Evolutionary conservation across 331 rosid genomes (phyloP).

Genomic region (Arachis monticola): DNA sequence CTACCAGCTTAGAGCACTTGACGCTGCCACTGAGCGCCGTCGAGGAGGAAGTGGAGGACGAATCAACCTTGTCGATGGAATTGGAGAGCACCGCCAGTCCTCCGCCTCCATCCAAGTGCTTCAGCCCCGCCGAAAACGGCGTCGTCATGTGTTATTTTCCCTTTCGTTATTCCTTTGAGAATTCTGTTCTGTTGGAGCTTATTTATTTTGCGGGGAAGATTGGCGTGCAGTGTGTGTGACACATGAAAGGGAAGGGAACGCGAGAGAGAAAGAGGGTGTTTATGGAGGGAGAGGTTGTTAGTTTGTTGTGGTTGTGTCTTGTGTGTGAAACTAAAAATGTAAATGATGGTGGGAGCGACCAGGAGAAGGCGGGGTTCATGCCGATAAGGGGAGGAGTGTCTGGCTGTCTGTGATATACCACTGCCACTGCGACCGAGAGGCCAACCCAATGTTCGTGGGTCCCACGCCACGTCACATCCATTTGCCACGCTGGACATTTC

Average conservation of each 20-base stretch:
- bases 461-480: too few species aligned
- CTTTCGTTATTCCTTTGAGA: neutral
- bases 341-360: conserved; percentile 35
- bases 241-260: conserved; percentile 12
- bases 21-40: conserved; percentile 51
- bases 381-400: too few species aligned
- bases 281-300: conserved; percentile 12
- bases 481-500: too few species aligned
- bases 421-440: too few species aligned
- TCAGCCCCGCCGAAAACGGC: conserved; percentile 60
- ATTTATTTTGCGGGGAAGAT: conserved; percentile 24
- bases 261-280: conserved; percentile 16
- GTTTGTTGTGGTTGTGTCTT: neutral
- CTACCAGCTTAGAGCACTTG: conserved; percentile 55
- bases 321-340: too few species aligned
- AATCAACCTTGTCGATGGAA: conserved; percentile 66
- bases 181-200: neutral
- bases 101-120: conserved; percentile 69
- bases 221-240: conserved; percentile 13
- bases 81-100: conserved; percentile 76
- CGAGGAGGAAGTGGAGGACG: conserved; percentile 50
- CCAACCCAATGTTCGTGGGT: too few species aligned
- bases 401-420: too few species aligned
- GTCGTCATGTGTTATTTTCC: conserved; percentile 60
- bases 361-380: conserved; percentile 21